Base-by-base conservation (phyloP, 2,329 filamentous ascomycete genomes). In the Claviceps arundinis region DNA sequence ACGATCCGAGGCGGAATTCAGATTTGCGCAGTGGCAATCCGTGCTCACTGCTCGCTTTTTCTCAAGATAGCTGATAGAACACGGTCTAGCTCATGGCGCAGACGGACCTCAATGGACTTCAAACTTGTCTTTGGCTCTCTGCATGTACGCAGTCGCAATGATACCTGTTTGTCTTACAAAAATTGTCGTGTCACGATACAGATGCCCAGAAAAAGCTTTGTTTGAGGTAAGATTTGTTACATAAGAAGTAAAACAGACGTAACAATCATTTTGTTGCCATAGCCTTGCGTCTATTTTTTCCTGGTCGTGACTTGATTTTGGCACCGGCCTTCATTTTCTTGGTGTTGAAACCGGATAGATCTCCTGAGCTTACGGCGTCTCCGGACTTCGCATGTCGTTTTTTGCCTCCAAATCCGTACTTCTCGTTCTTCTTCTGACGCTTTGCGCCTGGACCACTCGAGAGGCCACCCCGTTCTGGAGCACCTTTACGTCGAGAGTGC, bases 391-490 rank as follows among this genome's bases (percentile, higher is more conserved):
- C 71, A 66, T 89, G 83, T 52, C 85, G 78, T 78, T 98, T 98
- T 81, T 95, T 96, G 61, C 93, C 93, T 55, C 93, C 93, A 64
- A 91, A 95, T 24, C 93, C 93, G 67, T 84, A 97, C 73, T 95
- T 96, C 58, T 87, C 79, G 65, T 98, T 84, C 75, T 94, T 95
- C 82, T 95, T 95, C 66, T 86, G 80, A 55, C 93, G 84, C 75
- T 97, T 97, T 57, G 66, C 62, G 56, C 59, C 43, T 58, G 60
- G 30, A 55, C 53, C 17, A 6, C 34, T 24, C 3, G 46, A 38
- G 56, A 56, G 41, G 60, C 60, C 40, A 9, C 40, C 19, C 26
- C 62, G 62, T 52, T 70, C 67, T 56, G 68, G 66, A 49, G 70
- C 66, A 53, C 70, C 69, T 37, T 69, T 61, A 53, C 64, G 63